phyloP scores from a whole-genome alignment of 2,329 filamentous ascomycete species.

The Fusarium musae region DNA sequence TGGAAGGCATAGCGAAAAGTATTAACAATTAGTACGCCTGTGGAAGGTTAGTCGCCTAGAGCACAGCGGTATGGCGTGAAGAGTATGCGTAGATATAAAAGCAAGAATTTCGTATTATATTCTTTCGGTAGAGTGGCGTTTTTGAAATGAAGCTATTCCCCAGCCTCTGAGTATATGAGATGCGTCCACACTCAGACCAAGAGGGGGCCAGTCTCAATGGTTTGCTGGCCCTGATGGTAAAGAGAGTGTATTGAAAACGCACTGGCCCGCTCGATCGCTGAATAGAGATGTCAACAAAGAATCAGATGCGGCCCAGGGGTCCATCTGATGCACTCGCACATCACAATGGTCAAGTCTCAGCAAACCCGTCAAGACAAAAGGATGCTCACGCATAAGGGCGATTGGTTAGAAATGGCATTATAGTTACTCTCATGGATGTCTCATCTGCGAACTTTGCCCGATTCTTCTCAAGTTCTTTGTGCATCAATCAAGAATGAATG shows the following conservation, averaged over 20 bases:
- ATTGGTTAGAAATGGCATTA: not conserved
- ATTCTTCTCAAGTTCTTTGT: slow-evolving; percentile 19
- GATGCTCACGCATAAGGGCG: not conserved
- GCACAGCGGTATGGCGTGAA: slow-evolving; percentile 12
- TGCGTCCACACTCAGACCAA: not conserved
- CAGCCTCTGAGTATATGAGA: no score
- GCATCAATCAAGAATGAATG: not conserved
- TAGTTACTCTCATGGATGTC: not conserved
- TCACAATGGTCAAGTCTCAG: not conserved
- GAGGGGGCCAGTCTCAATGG: not conserved
- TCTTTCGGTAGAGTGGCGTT: not conserved
- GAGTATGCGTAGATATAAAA: slow-evolving; percentile 36
- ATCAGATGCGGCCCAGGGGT: not conserved
- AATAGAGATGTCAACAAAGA: slow-evolving; percentile 18
- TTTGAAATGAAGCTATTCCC: not conserved
- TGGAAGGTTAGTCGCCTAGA: slow-evolving; percentile 7
- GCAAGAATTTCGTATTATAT: not conserved
- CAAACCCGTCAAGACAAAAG: not conserved
- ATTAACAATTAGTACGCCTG: slow-evolving; percentile 13
- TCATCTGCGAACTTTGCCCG: not conserved
- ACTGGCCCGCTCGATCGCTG: not conserved
- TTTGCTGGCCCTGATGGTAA: not conserved
- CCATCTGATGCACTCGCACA: not conserved
- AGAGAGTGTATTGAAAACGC: not conserved
- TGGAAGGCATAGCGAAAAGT: slow-evolving; percentile 29